phyloP scores from a whole-genome alignment of 2,329 filamentous ascomycete species.

The Sclerotinia glacialis region DNA sequence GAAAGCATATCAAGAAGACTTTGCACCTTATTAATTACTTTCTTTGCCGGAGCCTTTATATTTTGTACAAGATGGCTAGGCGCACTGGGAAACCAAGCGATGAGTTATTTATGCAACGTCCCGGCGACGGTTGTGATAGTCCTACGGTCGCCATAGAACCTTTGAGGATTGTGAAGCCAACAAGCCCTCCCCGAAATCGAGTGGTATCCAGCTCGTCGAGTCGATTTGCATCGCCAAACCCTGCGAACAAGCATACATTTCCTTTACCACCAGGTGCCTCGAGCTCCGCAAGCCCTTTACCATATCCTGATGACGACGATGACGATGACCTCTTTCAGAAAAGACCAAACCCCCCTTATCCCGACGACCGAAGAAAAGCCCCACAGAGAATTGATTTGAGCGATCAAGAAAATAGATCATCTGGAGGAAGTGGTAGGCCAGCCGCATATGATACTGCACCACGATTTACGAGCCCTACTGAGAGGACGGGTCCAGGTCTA shows the following conservation, averaged over 20 bases:
- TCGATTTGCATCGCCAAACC: constrained; percentile 50
- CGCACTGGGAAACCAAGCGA: constrained; percentile 68
- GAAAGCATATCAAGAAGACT: constrained; percentile 34
- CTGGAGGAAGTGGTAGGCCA: constrained; percentile 28
- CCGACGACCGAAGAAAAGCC: constrained; percentile 35
- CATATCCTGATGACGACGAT: constrained; percentile 70
- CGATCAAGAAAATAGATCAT: constrained; percentile 27
- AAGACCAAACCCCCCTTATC: constrained; percentile 36
- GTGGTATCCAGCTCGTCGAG: constrained; percentile 38
- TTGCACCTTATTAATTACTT: constrained; percentile 32
- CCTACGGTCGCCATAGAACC: constrained; percentile 69
- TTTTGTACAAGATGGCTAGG: constrained; percentile 36
- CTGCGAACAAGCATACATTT: constrained; percentile 56
- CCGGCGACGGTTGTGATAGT: constrained; percentile 55
- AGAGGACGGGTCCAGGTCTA: constrained; percentile 62
- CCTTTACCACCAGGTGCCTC: constrained; percentile 66
- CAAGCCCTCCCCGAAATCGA: constrained; percentile 55
- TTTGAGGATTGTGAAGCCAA: constrained; percentile 78
- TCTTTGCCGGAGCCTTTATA: constrained; percentile 30
- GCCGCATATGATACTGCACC: constrained; percentile 39
- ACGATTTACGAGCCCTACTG: constrained; percentile 43
- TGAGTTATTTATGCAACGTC: constrained; percentile 72
- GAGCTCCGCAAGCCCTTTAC: constrained; percentile 64
- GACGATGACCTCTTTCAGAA: constrained; percentile 44
- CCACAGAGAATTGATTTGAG: constrained; percentile 29